Conservation (phyloP, 2,329 filamentous ascomycete species). For the Diaporthe sp. region DNA sequence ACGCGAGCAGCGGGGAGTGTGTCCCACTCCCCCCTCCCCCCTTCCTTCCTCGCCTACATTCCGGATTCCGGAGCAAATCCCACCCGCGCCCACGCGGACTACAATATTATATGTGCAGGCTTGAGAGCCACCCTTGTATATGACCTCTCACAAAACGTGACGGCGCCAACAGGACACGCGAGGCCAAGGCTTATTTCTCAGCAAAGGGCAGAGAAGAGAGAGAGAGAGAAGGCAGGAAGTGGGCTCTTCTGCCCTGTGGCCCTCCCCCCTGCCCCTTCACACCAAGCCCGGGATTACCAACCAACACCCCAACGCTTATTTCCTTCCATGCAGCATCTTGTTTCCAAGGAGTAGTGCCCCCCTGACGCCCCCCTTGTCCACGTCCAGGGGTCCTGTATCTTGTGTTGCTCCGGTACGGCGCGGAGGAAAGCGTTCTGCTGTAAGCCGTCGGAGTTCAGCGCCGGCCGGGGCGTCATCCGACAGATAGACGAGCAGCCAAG, state of each 20-base stretch:
- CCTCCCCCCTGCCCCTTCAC: neutral
- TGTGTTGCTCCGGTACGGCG: neutral
- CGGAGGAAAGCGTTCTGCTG: neutral
- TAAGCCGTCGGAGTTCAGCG: slow-evolving; percentile 11
- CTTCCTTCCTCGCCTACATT: too few species aligned
- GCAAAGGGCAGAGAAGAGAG: neutral
- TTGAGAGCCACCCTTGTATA: neutral
- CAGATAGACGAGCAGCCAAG: neutral
- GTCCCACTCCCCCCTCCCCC: neutral
- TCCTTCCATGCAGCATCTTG: slow-evolving; percentile 20
- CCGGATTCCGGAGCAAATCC: neutral
- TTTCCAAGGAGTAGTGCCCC: neutral
- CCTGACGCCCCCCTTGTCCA: neutral
- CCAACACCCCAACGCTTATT: slow-evolving; percentile 18
- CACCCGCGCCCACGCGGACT: neutral
- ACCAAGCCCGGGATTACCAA: slow-evolving; percentile 25
- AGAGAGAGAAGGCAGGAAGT: neutral
- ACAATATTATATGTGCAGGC: neutral
- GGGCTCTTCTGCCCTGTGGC: neutral
- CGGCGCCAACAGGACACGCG: neutral
- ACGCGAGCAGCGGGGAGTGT: neutral
- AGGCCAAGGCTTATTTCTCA: neutral
- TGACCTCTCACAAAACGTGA: slow-evolving; percentile 20
- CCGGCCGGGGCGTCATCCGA: neutral
- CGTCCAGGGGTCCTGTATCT: neutral